These are phyloP conservation scores for Cocos nucifera DNA, from an alignment of 176 grass and related monocot species.

Conservation along the genomic window DNA sequence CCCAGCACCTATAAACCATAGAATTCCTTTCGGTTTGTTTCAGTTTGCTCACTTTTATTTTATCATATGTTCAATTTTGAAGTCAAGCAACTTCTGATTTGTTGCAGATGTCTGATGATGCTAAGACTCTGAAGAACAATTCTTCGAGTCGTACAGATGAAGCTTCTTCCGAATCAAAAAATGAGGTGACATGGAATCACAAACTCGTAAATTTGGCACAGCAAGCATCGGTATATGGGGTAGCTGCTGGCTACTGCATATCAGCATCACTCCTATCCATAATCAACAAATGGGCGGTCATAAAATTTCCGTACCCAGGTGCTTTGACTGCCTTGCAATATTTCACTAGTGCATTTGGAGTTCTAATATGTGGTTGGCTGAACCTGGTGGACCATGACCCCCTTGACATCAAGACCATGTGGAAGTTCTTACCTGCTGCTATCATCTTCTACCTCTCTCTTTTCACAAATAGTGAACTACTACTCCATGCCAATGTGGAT, in stretches of 20 bases:
- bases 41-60: too few relatives aligned
- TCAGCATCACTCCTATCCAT: conserved; percentile 74
- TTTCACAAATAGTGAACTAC: conserved; percentile 78
- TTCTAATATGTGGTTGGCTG: conserved; percentile 55
- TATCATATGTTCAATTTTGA: too few relatives aligned
- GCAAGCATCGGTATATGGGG: conserved; percentile 58
- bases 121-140: conserved; percentile 29
- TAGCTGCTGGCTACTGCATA: conserved; percentile 71
- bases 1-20: too few relatives aligned
- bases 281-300: conserved; percentile 88
- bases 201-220: conserved; percentile 31
- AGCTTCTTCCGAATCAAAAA: conserved; percentile 29
- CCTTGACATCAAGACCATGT: conserved; percentile 65
- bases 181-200: conserved; percentile 29
- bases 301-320: conserved; percentile 77
- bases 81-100: conserved; percentile 17
- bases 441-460: conserved; percentile 83
- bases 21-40: too few relatives aligned
- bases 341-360: conserved; percentile 62
- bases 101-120: conserved; percentile 44
- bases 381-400: conserved; percentile 55
- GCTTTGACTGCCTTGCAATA: conserved; percentile 68
- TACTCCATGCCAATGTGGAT: conserved; percentile 80
- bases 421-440: conserved; percentile 84
- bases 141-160: conserved; percentile 7